A percentile compares a stretch with the other conserved stretches of the same genome.
Conservation (phyloP, 176 grass and related monocot species). For the Aegilops umbellulata region DNA sequence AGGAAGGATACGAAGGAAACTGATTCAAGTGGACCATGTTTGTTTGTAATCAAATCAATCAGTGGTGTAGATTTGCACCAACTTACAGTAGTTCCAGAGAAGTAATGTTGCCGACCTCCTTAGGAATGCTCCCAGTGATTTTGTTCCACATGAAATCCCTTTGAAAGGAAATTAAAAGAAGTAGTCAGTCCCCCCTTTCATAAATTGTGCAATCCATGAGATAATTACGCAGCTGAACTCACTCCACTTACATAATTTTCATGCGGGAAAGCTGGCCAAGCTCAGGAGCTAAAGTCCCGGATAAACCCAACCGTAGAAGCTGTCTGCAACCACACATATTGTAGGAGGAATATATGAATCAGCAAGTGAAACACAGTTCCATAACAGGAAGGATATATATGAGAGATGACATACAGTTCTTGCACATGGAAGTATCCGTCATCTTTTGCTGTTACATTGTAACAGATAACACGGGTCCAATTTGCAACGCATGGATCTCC, state of each 20-base stretch:
- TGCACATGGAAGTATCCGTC: constrained; percentile 83
- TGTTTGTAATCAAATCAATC: too few species aligned
- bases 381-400: neutral
- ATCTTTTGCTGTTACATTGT: constrained; percentile 47
- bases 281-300: constrained; percentile 79
- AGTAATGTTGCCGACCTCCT: constrained; percentile 71
- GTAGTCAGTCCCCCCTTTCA: neutral
- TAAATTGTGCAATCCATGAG: neutral
- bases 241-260: constrained; percentile 77
- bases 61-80: neutral
- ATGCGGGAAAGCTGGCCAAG: constrained; percentile 73
- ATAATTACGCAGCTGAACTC: neutral
- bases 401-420: constrained; percentile 72
- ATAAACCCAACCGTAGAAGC: constrained; percentile 67
- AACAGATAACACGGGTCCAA: constrained; percentile 77
- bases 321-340: constrained; percentile 58
- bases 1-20: neutral
- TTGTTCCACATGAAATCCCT: constrained; percentile 91
- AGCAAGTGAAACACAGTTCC: neutral
- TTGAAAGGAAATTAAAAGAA: constrained; percentile 26
- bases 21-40: neutral
- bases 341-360: constrained; percentile 13
- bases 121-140: constrained; percentile 49
- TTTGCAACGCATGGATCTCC: constrained; percentile 83
- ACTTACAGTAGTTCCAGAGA: constrained; percentile 69